These are phyloP conservation scores for Kuraishia hungarica DNA, from an alignment of 805 yeast species.

Conservation along the genomic window DNA sequence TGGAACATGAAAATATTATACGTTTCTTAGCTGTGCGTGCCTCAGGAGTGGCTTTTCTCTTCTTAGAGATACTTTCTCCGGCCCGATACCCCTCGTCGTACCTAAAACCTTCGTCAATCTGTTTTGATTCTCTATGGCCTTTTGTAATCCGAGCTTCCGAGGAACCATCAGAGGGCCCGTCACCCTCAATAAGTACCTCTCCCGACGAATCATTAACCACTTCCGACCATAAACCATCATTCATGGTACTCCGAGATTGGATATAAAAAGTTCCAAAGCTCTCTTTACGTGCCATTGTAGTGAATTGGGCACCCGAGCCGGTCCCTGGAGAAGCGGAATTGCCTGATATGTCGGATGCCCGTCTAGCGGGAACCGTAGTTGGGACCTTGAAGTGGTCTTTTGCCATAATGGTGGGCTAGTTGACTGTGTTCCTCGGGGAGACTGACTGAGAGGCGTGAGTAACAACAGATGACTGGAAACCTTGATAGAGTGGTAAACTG, in stretches of 20 bases:
- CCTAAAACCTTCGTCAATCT: too few species aligned
- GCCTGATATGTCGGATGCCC: neutral
- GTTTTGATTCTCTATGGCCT: too few species aligned
- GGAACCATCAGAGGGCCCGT: too few species aligned
- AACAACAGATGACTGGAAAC: too few species aligned
- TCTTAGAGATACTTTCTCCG: neutral
- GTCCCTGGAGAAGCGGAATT: neutral
- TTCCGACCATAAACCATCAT: slow-evolving; percentile 15
- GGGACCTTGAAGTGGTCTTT: neutral
- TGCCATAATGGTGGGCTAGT: too few species aligned
- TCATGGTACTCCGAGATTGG: slow-evolving; percentile 10
- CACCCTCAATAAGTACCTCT: too few species aligned
- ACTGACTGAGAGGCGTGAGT: too few species aligned
- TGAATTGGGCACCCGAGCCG: neutral
- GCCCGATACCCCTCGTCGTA: too few species aligned
- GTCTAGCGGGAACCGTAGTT: neutral
- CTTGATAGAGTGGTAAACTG: too few species aligned
- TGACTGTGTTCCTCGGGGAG: too few species aligned
- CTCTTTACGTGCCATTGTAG: neutral
- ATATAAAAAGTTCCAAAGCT: slow-evolving; percentile 14
- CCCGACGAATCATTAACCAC: slow-evolving; percentile 5
- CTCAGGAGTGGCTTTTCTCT: slow-evolving; percentile 5
- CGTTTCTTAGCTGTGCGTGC: neutral
- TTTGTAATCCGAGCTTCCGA: too few species aligned
- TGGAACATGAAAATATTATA: slow-evolving; percentile 30